Percentiles rank a stretch among this genome's conserved stretches.
These are phyloP conservation scores for Polytolypa hystricis DNA, from an alignment of 2,329 filamentous ascomycete genomes.

Conservation along the genomic window DNA sequence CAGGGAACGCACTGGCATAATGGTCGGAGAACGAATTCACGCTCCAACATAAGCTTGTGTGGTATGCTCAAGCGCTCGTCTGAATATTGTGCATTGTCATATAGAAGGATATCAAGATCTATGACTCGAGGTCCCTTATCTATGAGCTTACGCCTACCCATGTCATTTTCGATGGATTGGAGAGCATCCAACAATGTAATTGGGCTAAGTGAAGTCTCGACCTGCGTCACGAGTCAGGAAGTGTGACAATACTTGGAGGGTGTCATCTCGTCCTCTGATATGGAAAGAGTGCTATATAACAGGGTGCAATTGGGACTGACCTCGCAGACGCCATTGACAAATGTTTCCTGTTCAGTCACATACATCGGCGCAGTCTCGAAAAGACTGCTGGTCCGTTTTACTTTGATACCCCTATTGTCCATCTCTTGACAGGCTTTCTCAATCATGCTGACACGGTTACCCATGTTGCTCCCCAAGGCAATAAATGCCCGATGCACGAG, in stretches of 20 bases:
- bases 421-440: conserved; percentile 73
- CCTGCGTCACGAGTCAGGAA: conserved; percentile 44
- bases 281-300: conserved; percentile 7
- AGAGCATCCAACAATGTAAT: conserved; percentile 66
- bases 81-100: conserved; percentile 54
- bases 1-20: conserved; percentile 43
- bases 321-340: conserved; percentile 88
- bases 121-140: conserved; percentile 94
- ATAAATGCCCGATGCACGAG: conserved; percentile 50
- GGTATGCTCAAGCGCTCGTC: conserved; percentile 71
- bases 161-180: conserved; percentile 67
- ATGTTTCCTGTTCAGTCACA: conserved; percentile 73
- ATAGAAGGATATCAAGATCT: conserved; percentile 84
- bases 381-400: conserved; percentile 72
- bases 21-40: conserved; percentile 86
- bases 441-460: conserved; percentile 73
- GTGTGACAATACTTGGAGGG: too few relatives aligned
- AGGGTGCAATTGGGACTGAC: conserved; percentile 45
- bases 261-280: too few relatives aligned
- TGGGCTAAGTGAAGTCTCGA: conserved; percentile 68
- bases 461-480: conserved; percentile 85
- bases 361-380: conserved; percentile 99
- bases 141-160: conserved; percentile 73
- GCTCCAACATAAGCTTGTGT: conserved; percentile 73
- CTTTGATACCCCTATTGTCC: conserved; percentile 57